Percentiles rank a stretch among this genome's conserved stretches.
These are phyloP conservation scores for Lithohypha guttulata DNA, from an alignment of 2,329 filamentous ascomycete genomes.

Conservation along the genomic window DNA sequence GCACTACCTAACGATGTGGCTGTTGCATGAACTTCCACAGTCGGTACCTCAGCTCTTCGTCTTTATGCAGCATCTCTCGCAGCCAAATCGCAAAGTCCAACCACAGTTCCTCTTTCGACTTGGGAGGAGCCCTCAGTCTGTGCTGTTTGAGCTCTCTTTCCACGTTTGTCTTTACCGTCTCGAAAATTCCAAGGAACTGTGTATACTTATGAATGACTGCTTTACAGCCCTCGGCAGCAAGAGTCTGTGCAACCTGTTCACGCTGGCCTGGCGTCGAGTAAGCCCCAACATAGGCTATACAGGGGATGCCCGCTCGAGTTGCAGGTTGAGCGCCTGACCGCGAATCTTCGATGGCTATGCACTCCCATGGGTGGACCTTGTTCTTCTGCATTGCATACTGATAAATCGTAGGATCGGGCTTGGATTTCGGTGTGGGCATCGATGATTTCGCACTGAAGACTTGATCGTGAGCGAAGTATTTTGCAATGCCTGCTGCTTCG, in stretches of 20 bases:
- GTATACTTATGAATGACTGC: conserved; percentile 47
- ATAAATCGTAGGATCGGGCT: conserved; percentile 87
- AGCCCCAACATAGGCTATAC: conserved; percentile 76
- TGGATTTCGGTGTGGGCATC: conserved; percentile 68
- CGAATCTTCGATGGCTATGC: conserved; percentile 77
- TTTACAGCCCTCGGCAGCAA: conserved; percentile 52
- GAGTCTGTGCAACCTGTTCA: conserved; percentile 59
- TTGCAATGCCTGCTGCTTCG: conserved; percentile 65
- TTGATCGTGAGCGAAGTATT: conserved; percentile 64
- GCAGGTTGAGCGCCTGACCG: conserved; percentile 72
- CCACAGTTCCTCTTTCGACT: too few relatives aligned
- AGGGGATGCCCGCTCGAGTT: conserved; percentile 65
- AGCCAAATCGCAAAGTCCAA: too few relatives aligned
- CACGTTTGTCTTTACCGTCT: conserved; percentile 28
- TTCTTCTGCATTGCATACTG: conserved; percentile 63
- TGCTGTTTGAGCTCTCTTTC: too few relatives aligned
- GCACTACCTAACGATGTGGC: too few relatives aligned
- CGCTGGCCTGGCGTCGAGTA: conserved; percentile 52
- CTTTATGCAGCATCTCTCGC: too few relatives aligned
- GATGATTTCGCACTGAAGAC: conserved; percentile 76
- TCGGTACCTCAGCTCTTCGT: too few relatives aligned
- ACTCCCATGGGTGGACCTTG: conserved; percentile 59
- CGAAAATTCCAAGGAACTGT: conserved; percentile 34
- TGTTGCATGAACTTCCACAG: too few relatives aligned
- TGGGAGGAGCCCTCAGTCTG: too few relatives aligned